A percentile compares a stretch with the other conserved stretches of the same genome.
phyloP scores from a whole-genome alignment of 1,284 basidiomycete species.

The Cryptococcus sp. region DNA sequence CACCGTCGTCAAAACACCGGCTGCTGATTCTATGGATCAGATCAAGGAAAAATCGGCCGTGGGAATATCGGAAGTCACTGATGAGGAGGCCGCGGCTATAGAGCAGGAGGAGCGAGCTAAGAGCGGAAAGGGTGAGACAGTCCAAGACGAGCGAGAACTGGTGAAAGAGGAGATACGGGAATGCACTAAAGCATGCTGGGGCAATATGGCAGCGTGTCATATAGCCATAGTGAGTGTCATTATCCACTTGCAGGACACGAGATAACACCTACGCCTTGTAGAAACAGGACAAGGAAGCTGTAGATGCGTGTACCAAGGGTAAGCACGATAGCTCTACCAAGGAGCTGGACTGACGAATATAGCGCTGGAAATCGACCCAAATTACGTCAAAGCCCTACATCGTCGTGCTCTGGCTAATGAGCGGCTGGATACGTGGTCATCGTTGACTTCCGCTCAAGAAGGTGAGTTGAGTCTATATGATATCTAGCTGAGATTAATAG shows the following conservation, averaged over 20 bases:
- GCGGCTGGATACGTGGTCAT: constrained; percentile 71
- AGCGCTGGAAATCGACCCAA: constrained; percentile 81
- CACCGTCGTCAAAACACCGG: constrained; percentile 1
- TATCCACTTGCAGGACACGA: background rate
- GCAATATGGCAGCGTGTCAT: constrained; percentile 41
- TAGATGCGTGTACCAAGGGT: constrained; percentile 47
- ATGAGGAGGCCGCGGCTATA: constrained; percentile 38
- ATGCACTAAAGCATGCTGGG: constrained; percentile 36
- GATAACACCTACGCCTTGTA: constrained; percentile 40
- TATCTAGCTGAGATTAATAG: constrained; percentile 50
- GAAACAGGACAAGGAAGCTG: constrained; percentile 45
- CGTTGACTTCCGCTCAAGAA: constrained; percentile 73
- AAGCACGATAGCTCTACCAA: background rate
- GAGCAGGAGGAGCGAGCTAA: constrained; percentile 8
- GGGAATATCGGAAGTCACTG: constrained; percentile 38
- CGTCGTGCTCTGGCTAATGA: constrained; percentile 82
- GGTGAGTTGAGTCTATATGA: constrained; percentile 53
- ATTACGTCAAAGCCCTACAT: constrained; percentile 81
- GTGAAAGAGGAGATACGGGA: constrained; percentile 26
- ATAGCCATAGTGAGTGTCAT: constrained; percentile 21
- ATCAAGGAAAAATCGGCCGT: constrained; percentile 1
- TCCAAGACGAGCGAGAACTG: constrained; percentile 11
- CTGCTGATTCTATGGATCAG: background rate
- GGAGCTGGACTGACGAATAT: background rate
- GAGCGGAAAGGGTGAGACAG: constrained; percentile 12